Base-by-base conservation (phyloP, 495 filamentous ascomycete species). In the Astrothelium subdiscretum region DNA sequence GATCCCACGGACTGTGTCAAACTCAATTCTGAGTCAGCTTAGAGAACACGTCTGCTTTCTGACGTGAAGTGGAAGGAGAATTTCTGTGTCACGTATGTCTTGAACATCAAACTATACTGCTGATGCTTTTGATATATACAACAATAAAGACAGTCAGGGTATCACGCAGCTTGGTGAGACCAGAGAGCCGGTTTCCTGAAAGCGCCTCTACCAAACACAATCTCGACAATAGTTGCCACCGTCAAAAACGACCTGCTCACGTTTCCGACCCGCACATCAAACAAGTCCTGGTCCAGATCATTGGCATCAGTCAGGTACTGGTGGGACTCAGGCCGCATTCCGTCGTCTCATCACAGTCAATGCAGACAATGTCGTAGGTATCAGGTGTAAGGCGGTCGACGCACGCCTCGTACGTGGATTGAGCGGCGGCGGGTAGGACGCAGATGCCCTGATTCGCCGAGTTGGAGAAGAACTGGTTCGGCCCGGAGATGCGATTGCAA, bases 361-460 rank as follows among this genome's bases (percentile, higher is more conserved):
- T 54, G 48, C 48, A 54, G 48, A 54, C 48, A 54, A 54, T 26
- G 48, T 54, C 48, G 24, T 54, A 54, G 29, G 48, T 54, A 54
- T 29, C 48, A 8, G n/a, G 22, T 8, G 48, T 5, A 24, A 54
- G 29, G 48, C 48, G 48, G 20, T 20, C 48, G 29, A 54, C 48
- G 15, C 48, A 54, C 15, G 48, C 48, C 24, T 54, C 48, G 29
- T 27, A 54, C 15, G 48, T 27, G 8, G 48, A 54, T 2, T 54
- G 48, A 29, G 29, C 48, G 24, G 48, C 48, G 24, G 24, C 48
- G 5, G 48, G 48, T 5, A 54, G 48, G 24, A 54, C 48, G 20
- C 48, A 54, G 24, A 54, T 54, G 48, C 48, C 48, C 15, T 54
- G 48, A 24, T 29, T 54, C 15, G 48, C 5, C n/a, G 48, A 54